phyloP scores from a whole-genome alignment of 1,284 basidiomycete species.

The Athelia sp. region DNA sequence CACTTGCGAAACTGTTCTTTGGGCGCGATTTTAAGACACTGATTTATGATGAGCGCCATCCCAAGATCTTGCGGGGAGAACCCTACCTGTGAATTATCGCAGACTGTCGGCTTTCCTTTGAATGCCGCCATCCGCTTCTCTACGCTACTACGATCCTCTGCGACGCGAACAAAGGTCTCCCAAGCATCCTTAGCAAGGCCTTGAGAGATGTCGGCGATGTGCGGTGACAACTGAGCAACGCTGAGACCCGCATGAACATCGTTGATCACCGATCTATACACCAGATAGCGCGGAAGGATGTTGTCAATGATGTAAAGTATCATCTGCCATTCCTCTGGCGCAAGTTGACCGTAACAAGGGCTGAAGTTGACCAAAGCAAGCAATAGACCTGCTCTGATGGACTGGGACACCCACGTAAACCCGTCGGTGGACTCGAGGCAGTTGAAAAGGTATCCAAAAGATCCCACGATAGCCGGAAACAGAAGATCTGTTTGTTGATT shows the following conservation, averaged over 20 bases:
- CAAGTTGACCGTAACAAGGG: slow-evolving; percentile 20
- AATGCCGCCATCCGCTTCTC: slow-evolving; percentile 16
- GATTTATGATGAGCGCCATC: background rate
- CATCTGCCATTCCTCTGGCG: slow-evolving; percentile 25
- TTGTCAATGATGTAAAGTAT: slow-evolving; percentile 21
- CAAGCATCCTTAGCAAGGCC: slow-evolving; percentile 21
- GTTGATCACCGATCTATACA: slow-evolving; percentile 30
- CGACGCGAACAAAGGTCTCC: slow-evolving; percentile 22
- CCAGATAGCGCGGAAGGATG: slow-evolving; percentile 29
- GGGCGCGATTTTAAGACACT: slow-evolving; percentile 32
- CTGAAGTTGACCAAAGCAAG: slow-evolving; percentile 25
- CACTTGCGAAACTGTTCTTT: slow-evolving; percentile 31
- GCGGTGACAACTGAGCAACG: slow-evolving; percentile 15
- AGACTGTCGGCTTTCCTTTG: slow-evolving; percentile 24
- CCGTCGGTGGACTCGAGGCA: slow-evolving; percentile 33
- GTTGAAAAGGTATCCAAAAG: slow-evolving; percentile 28
- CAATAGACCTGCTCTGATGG: slow-evolving; percentile 28
- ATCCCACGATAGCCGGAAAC: slow-evolving; percentile 24
- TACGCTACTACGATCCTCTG: slow-evolving; percentile 19
- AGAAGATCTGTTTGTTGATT: slow-evolving; percentile 14
- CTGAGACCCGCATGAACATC: slow-evolving; percentile 16
- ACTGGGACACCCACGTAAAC: slow-evolving; percentile 30
- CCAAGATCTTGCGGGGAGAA: background rate
- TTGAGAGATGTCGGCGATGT: slow-evolving; percentile 12
- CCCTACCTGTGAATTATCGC: slow-evolving; percentile 28